Evolutionary conservation across 2,329 filamentous ascomycete genomes (phyloP), one percentile per base, ranked within the genome.

Genomic region (Cadophora gregata): DNA sequence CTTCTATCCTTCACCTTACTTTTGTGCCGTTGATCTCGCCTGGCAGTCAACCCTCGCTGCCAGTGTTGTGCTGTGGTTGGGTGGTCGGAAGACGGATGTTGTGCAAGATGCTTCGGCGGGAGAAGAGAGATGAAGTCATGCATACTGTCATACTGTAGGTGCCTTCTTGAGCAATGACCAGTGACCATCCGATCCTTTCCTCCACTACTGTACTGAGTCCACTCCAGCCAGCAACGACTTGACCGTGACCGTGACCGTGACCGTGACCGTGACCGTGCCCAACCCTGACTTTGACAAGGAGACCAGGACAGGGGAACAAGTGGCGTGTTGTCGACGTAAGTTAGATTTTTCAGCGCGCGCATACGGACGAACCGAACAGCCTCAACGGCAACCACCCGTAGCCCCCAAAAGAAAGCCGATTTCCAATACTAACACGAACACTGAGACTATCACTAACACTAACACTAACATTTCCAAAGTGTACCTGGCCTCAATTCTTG

Each of bases 311-410:
- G 27, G 51, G 62, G 38, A 4, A 12, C n/a, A 65, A 58, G 58
- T 61, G 63, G 63, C 63, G 58, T 65, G 58, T 56, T 61, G 36
- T 33, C 47, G 55, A 64, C 33, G 62, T 60, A 48, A 45, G 60
- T 61, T n/a, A n/a, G n/a, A n/a, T n/a, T n/a, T 51, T 51, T 16
- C 48, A 38, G 16, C 31, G 3, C 42, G 31, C 19, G n/a, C 31
- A 36, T 5, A 47, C 21, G 42, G n/a, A 47, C 21, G 42, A 47
- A 58, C n/a, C 24, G 24, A 36, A 31, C n/a, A 58, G 55, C 55
- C 29, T 33, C 29, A 36, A 38, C 55, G 55, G 33, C 48, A 58
- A 33, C 55, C 29, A 58, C 8, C 55, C 29, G 29, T 19, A 7
- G 29, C 31, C n/a, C 31, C 31, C 29, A 42, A 59, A 59, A 53